Evolutionary conservation across 2,329 filamentous ascomycete genomes (phyloP), one percentile per base, ranked within the genome.

Genomic region (Penicillium sp.): DNA sequence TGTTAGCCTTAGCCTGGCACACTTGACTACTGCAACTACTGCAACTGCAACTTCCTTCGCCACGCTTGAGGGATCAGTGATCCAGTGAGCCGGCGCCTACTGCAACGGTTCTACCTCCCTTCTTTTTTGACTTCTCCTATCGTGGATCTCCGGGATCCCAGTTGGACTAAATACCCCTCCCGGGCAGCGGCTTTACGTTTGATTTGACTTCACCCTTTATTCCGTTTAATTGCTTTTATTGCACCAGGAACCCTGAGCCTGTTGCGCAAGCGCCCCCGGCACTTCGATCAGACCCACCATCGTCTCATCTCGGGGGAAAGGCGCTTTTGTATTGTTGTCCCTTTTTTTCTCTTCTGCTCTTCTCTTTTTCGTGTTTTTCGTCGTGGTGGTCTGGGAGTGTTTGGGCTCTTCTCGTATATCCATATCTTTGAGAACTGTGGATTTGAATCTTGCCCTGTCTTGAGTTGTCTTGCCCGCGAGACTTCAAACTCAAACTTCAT

Each of bases 231-330:
- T 63, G 66, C 65, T 65, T 68, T 67, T 60, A 68, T 66, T 62
- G 65, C 65, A 68, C 59, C 62, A 61, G 65, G 67, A 65, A 65
- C 64, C 69, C 65, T 68, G 67, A 61, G 59, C 62, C 65, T 68
- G 67, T 68, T 68, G 64, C 63, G 65, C 66, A 73, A 68, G 68
- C 70, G 67, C 70, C 67, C 44, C 66, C 64, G 70, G 69, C 63
- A 63, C 62, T 66, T 70, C 63, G 62, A 66, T 64, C 58, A 73
- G 70, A 72, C 70, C 72, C 71, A 72, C 70, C 61, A 56, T 59
- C 63, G 65, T 65, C 68, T 69, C 69, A 67, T 70, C 65, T 70
- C 55, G 65, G 62, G 58, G 58, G 59, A 61, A 59, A 22, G 42
- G 42, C 61, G 55, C 61, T 45, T 61, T 64, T 54, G 58, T 61